Base-by-base conservation (phyloP, 2,329 filamentous ascomycete genomes). In the Claviceps fusiformis region DNA sequence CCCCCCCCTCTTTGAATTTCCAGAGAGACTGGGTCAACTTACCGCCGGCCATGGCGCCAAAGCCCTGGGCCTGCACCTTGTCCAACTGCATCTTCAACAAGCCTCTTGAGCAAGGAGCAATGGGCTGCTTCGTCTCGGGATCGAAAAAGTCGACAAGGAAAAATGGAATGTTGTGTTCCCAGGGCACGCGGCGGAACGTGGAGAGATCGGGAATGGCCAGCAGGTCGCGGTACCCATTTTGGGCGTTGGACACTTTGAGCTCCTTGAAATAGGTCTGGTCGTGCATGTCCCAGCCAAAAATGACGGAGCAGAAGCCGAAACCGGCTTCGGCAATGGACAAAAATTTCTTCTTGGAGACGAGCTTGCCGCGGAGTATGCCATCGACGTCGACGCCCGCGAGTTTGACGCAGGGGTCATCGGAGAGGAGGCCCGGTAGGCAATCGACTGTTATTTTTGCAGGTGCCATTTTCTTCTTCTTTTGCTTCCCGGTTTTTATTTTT, bases 221-320 rank as follows among this genome's bases (percentile, higher is more conserved):
- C 47, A 95, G 73, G 68, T 95, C 91, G 60, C 85, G 81, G 70
- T 95, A 95, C 47, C 90, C 90, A 67, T 95, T 95, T 64, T 89
- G 85, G 62, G 87, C 87, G 72, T 95, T 95, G 71, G 88, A 93
- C 68, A 95, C 86, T 64, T 81, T 80, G 59, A 95, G 80, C 71
- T 95, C 90, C 62, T 79, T 82, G 68, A 88, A 85, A 70, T 95
- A 96, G 11, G 89, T 95, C 73, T 83, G 78, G 66, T 96, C 91
- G 70, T 96, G 90, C 89, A 95, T 95, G 71, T 96, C 90, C 91
- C 91, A 95, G 67, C 91, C 90, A 64, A 95, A 95, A 60, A 95
- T 83, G 61, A 95, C 89, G 24, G 87, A 93, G 75, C 91, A 95
- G 76, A 95, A 95, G 54, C 90, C 91, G 63, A 95, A 95, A 53